Evolutionary conservation across 768 basidiomycete genomes (phyloP), one percentile per base, ranked within the genome.

Genomic region (Podaxis sp.): DNA sequence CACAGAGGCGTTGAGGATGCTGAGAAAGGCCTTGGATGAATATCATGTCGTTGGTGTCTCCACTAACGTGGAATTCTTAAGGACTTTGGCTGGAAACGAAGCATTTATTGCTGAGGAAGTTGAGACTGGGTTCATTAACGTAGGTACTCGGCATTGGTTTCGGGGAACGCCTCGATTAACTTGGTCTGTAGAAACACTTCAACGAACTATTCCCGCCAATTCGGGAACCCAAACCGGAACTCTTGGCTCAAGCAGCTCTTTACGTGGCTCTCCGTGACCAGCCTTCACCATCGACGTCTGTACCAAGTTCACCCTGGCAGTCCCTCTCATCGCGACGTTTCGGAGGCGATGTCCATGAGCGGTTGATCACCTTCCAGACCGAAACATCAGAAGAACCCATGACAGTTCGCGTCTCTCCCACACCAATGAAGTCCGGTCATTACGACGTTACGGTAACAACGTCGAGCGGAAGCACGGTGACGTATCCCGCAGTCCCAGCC

Each of bases 121-220:
- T 11, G 95, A 97, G 70, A 96, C 95, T 2, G 93, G 93, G 2
- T 98, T 98, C 71, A 96, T 98, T 68, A 82, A 85, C 30, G 93
- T 93, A 71, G 57, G 56, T 52, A 44, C 22, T 51, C 19, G 2
- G 22, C 22, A 24, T 12, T 22, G 48, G 3, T 51, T 51, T 51
- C 49, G 0, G 19, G 8, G 22, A 12, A 12, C 26, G 12, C 22
- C 24, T 8, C 11, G 49, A 57, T 57, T 59, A 7, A 57, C 49
- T 22, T 49, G n/a, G 33, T 26, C 57, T 30, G 26, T 48, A 96
- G 94, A 94, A 93, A 85, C 89, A 96, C 71, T 83, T 85, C 68
- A 79, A 87, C 44, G 84, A 90, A 61, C 78, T 97, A n/a, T 95
- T 97, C 77, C 90, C 91, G 2, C 79, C 84, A 0, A 67, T 87